A percentile compares a stretch with the other conserved stretches of the same genome.
Evolutionary conservation across 306 rosid genomes (phyloP).

Genomic region (Cyclanthera cordifolia): DNA sequence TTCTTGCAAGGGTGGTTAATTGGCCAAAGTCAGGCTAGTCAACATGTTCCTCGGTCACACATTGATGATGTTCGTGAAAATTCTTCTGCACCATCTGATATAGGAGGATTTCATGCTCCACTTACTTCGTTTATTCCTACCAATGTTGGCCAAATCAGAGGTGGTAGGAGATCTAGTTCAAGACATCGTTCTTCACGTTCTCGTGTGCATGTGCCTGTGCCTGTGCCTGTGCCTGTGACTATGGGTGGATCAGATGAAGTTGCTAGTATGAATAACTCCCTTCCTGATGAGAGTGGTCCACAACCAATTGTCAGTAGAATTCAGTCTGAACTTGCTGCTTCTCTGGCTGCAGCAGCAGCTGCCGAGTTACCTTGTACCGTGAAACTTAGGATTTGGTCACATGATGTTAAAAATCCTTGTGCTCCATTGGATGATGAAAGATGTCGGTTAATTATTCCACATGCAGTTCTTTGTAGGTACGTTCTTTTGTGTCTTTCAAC

Average conservation of each 20-base stretch:
- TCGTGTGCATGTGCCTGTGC: conserved; percentile 37
- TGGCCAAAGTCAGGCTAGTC: conserved; percentile 80
- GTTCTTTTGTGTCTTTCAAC: conserved; percentile 6
- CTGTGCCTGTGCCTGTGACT: conserved; percentile 36
- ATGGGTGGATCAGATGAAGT: conserved; percentile 41
- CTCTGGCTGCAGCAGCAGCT: conserved; percentile 77
- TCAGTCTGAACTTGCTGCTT: conserved; percentile 76
- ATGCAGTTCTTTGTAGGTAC: conserved; percentile 95
- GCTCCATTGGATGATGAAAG: conserved; percentile 54
- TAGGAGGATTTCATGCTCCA: conserved; percentile 25
- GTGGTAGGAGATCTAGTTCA: conserved; percentile 50
- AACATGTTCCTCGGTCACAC: conserved; percentile 26
- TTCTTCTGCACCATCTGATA: conserved; percentile 31
- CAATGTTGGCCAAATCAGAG: conserved; percentile 43
- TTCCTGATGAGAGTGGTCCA: conserved; percentile 48
- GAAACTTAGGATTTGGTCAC: conserved; percentile 86
- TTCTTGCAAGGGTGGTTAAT: conserved; percentile 90
- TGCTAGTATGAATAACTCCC: conserved; percentile 25
- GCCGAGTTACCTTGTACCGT: conserved; percentile 94
- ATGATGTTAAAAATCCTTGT: conserved; percentile 72
- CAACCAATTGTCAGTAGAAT: conserved; percentile 54
- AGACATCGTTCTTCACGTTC: conserved; percentile 43
- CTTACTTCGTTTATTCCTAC: conserved; percentile 40
- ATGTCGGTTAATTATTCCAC: conserved; percentile 68
- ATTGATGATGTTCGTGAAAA: conserved; percentile 29